phyloP scores from a whole-genome alignment of 2,329 filamentous ascomycete species.

The Thyridium curvatum region DNA sequence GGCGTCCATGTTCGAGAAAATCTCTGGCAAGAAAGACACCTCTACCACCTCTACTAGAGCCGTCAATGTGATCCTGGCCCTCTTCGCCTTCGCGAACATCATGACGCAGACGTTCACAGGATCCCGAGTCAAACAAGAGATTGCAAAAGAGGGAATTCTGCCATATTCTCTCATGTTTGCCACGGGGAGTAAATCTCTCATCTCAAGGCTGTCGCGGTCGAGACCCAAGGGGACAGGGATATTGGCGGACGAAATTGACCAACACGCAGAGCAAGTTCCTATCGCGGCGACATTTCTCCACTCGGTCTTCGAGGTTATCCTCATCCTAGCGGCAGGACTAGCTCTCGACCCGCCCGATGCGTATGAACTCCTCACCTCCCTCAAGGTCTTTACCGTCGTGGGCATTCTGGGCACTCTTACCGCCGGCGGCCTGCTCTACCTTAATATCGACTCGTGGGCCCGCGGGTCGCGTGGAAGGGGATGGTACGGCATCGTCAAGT shows the following conservation, averaged over 20 bases:
- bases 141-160: slow-evolving; percentile 49
- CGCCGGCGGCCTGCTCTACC: slow-evolving; percentile 4
- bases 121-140: slow-evolving; percentile 52
- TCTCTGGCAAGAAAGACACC: slow-evolving; percentile 12
- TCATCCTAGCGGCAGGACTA: slow-evolving; percentile 7
- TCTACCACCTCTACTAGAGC: slow-evolving; percentile 13
- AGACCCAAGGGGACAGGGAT: background rate
- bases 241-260: slow-evolving; percentile 1
- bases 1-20: slow-evolving; percentile 14
- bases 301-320: slow-evolving; percentile 5
- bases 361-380: slow-evolving; percentile 17
- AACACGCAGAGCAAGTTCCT: slow-evolving; percentile 7
- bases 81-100: slow-evolving; percentile 42
- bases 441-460: slow-evolving; percentile 1
- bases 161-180: slow-evolving; percentile 33
- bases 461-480: background rate
- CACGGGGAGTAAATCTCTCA: slow-evolving; percentile 9
- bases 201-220: background rate
- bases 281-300: slow-evolving; percentile 8
- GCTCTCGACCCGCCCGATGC: slow-evolving; percentile 2
- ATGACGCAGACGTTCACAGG: slow-evolving; percentile 43
- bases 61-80: slow-evolving; percentile 33
- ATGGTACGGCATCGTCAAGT: background rate
- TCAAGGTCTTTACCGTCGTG: slow-evolving; percentile 13
- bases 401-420: slow-evolving; percentile 6